These are phyloP conservation scores for Fusarium anguioides DNA, from an alignment of 2,329 filamentous ascomycete species.

Conservation along the genomic window DNA sequence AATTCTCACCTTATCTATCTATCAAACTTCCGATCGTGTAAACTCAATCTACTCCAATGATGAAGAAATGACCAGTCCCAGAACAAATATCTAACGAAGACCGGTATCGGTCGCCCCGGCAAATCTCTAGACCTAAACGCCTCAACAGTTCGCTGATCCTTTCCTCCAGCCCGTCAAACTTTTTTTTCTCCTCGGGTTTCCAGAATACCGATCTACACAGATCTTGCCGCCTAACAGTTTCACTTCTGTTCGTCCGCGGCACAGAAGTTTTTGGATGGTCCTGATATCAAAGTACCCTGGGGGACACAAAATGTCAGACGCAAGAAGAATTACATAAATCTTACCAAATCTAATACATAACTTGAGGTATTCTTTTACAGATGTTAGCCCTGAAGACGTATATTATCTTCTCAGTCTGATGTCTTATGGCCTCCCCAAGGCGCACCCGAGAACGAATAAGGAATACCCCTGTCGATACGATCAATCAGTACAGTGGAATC, in stretches of 20 bases:
- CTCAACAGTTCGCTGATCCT: neutral
- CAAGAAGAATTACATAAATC: too few relatives aligned
- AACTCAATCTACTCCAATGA: neutral
- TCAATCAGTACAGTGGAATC: slow-evolving; percentile 25
- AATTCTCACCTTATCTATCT: neutral
- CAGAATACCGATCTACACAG: neutral
- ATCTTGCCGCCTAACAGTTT: neutral
- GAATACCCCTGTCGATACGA: slow-evolving; percentile 22
- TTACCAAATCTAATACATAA: too few relatives aligned
- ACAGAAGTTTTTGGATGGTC: too few relatives aligned
- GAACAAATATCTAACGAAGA: neutral
- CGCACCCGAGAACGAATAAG: neutral
- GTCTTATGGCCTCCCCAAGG: too few relatives aligned
- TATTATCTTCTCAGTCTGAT: too few relatives aligned
- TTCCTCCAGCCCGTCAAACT: neutral
- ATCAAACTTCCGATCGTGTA: neutral
- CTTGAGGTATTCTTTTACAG: neutral
- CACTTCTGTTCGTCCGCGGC: neutral
- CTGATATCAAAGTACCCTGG: too few relatives aligned
- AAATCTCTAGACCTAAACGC: neutral
- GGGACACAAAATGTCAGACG: too few relatives aligned
- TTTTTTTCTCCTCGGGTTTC: neutral
- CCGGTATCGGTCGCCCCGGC: slow-evolving; percentile 21
- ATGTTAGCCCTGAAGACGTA: too few relatives aligned
- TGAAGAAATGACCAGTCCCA: neutral